A percentile compares a stretch with the other conserved stretches of the same genome.
Conservation (phyloP, 441 rosid species). For the Melastoma candidum region DNA sequence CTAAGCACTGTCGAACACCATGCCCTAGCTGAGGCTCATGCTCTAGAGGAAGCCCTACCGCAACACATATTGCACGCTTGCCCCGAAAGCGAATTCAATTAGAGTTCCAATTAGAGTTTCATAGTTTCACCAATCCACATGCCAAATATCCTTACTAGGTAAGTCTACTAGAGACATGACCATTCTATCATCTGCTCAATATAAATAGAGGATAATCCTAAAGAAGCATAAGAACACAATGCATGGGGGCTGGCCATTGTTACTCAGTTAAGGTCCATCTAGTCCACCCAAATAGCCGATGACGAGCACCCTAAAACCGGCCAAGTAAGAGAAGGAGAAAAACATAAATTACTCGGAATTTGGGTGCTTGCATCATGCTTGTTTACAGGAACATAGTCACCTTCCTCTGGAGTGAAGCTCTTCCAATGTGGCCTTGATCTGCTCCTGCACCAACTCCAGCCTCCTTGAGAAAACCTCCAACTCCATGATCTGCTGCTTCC, state of each 20-base stretch:
- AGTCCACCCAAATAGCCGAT: slow-evolving; percentile 13
- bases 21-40: no score
- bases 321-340: slow-evolving; percentile 1
- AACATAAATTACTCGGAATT: slow-evolving; percentile 5
- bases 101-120: no score
- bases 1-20: no score
- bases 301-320: slow-evolving; percentile 1
- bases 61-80: no score
- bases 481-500: slow-evolving; percentile 14
- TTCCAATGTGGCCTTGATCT: slow-evolving; percentile 18
- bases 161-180: slow-evolving; percentile 14
- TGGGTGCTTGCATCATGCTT: no score
- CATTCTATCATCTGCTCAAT: slow-evolving; percentile 6
- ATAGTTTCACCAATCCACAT: no score
- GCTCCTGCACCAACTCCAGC: slow-evolving; percentile 21
- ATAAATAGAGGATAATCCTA: slow-evolving; percentile 13
- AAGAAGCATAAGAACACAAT: slow-evolving; percentile 9
- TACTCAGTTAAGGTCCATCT: slow-evolving; percentile 16
- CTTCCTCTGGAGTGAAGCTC: slow-evolving; percentile 38
- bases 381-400: slow-evolving; percentile 10
- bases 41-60: no score
- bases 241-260: slow-evolving; percentile 10
- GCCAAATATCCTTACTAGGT: slow-evolving; percentile 11
- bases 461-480: slow-evolving; percentile 22
- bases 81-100: no score